Base-by-base conservation (phyloP, 805 yeast species). In the Sugiyamaella qingdaonensis region DNA sequence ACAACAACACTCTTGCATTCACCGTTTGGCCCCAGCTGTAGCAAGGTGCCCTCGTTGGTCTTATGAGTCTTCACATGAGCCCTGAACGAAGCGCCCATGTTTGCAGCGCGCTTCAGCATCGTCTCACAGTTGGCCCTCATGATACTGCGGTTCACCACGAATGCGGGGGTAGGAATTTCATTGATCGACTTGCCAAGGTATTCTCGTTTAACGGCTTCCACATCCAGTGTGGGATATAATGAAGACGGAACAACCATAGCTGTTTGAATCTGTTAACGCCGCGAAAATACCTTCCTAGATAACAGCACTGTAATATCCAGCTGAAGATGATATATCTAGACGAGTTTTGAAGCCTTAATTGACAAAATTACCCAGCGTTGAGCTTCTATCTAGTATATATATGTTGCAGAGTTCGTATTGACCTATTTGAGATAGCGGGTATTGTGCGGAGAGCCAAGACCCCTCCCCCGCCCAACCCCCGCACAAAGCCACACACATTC, bases 41-140 rank as follows among this genome's bases (percentile, higher is more conserved):
- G 64, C 19, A 66, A 60, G 2, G 82, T 71, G 5, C 87, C 90
- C 58, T 82, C 85, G 9, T 73, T 58, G 1, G 86, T 77, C 65
- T 87, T 86, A 65, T 85, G 90, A 0, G 94, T 87, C 66, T 86
- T 86, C 19, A 86, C 81, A 64, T 86, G 90, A 2, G 86, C 84
- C 54, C 95, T 73, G 64, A 86, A 85, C 16, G 66, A 71, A 4
- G 73, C 72, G 2, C 62, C 64, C 27, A 82, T 61, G 1, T 64
- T 62, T 1, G 56, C 49, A 0, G 82, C 79, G 52, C 73, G 74
- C 4, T 62, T 59, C 9, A 80, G 70, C 87, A 83, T 81, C 31
- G 65, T 65, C 10, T 67, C 68, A 57, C 82, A 74, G 62, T 84
- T 84, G 14, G 51, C 52, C 33, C 68, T 58, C 58, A 81, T 76